Evolutionary conservation across 2,329 filamentous ascomycete genomes (phyloP).

Genomic region (Paramyrothecium sp.): DNA sequence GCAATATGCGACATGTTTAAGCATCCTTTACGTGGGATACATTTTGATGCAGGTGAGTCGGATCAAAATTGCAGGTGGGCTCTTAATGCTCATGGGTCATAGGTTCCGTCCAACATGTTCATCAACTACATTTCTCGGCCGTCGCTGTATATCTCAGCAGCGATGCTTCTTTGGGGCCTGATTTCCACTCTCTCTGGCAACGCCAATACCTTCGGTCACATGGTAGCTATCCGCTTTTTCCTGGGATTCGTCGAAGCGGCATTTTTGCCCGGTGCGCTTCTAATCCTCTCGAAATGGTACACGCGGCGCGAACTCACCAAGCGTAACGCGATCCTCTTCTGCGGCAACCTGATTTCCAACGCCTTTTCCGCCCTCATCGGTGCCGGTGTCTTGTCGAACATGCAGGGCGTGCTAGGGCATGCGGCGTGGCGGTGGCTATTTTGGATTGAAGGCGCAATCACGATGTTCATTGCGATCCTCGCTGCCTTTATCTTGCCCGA

Average conservation of each 20-base stretch:
- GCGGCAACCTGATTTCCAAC: conserved; percentile 58
- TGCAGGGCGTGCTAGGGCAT: conserved; percentile 53
- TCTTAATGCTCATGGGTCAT: neutral
- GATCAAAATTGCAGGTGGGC: neutral
- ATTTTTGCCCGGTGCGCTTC: conserved; percentile 61
- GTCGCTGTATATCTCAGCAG: conserved; percentile 47
- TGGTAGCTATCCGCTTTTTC: conserved; percentile 57
- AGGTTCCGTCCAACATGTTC: conserved; percentile 54
- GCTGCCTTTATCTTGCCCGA: conserved; percentile 52
- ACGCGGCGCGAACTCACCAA: conserved; percentile 56
- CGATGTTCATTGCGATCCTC: conserved; percentile 45
- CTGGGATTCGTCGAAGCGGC: conserved; percentile 63
- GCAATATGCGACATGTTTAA: conserved; percentile 63
- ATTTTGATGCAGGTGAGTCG: conserved; percentile 55
- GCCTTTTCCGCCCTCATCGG: conserved; percentile 59
- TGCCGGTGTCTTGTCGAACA: conserved; percentile 57
- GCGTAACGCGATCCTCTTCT: conserved; percentile 57
- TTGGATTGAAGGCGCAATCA: conserved; percentile 55
- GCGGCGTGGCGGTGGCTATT: conserved; percentile 62
- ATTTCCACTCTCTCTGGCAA: conserved; percentile 57
- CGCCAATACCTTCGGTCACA: conserved; percentile 49
- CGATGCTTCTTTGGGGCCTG: conserved; percentile 60
- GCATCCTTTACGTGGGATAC: conserved; percentile 66
- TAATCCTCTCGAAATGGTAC: conserved; percentile 67
- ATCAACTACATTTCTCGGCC: conserved; percentile 53